phyloP scores from a whole-genome alignment of 371 early-diverging fungal genomes.

The Actinomucor elegans region DNA sequence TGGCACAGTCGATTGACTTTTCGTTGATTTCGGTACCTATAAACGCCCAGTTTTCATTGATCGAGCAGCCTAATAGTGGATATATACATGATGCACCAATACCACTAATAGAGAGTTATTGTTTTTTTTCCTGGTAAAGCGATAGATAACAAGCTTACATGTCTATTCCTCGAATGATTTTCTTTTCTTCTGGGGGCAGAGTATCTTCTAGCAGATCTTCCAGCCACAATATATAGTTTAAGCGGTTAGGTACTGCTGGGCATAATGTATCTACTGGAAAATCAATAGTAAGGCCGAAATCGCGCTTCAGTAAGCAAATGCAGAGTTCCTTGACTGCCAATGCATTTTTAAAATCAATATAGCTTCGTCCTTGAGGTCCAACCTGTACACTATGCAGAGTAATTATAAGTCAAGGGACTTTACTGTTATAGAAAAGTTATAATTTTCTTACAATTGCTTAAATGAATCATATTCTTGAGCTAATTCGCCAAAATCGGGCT shows the following conservation, averaged over 20 bases:
- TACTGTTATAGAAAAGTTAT: background rate
- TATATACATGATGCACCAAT: constrained; percentile 79
- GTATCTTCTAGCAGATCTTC: constrained; percentile 57
- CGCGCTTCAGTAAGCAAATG: constrained; percentile 56
- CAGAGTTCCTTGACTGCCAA: constrained; percentile 48
- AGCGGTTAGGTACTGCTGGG: constrained; percentile 64
- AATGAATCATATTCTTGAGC: constrained; percentile 25
- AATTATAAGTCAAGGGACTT: no score
- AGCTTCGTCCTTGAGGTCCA: constrained; percentile 8
- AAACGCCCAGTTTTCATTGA: constrained; percentile 51
- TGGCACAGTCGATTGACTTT: constrained; percentile 53
- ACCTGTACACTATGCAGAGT: constrained; percentile 29
- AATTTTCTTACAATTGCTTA: background rate
- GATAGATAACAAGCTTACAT: constrained; percentile 39
- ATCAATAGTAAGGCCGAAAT: constrained; percentile 58
- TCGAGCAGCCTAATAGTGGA: constrained; percentile 62
- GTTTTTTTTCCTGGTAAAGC: no score
- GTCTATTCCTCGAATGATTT: constrained; percentile 52
- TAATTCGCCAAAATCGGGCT: constrained; percentile 40
- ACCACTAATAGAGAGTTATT: constrained; percentile 43
- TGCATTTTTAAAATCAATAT: constrained; percentile 45
- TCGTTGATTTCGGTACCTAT: constrained; percentile 63
- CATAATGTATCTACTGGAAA: constrained; percentile 65
- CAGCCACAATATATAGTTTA: constrained; percentile 69
- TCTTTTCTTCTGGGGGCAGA: background rate